Base-by-base conservation (phyloP, 352 stramenopile species). In the Phytophthora sojae region DNA sequence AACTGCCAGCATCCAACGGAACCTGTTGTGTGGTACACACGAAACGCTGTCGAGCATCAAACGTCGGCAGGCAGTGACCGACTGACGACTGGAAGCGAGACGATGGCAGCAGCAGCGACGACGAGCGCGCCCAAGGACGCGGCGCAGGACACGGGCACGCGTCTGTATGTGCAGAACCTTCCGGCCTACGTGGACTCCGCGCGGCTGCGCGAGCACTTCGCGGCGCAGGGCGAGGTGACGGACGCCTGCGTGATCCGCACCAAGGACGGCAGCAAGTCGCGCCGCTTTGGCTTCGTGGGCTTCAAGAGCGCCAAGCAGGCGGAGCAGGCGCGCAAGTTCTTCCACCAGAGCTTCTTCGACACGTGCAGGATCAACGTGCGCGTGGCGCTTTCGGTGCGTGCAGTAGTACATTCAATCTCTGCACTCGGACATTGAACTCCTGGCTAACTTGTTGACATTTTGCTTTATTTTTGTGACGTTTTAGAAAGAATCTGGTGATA, bases 341-440 rank as follows among this genome's bases (percentile, higher is more conserved):
- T 94, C 69, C 76, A 96, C 60, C 83, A 92, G 59, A 89, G 92
- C 50, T 98, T 98, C 80, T 80, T 99, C 14, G 91, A 98, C 69
- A 98, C 93, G 35, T 93, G 84, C 64, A 86, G 78, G 42, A 78
- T 98, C 30, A 88, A 85, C 45, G 92, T 98, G 71, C 82, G 89
- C 61, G 82, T 96, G 26, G 94, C 94, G 17, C 67, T 93, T 42
- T 72, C 82, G 67, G 84, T 92, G 77, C 57, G 73, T 51, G 42
- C 35, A 17, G 11, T 7, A 17, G 11, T n/a, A 5, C 35, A 44
- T 5, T 35, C 11, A 17, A 17, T 7, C 12, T 44, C 35, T 44
- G 2, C 35, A 42, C 35, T 42, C 6, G 29, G 29, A 3, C 30
- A 23, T 44, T 35, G 26, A 70, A 49, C 57, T 69, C 14, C 21